Percentiles rank a stretch among this genome's conserved stretches.
Evolutionary conservation across 352 stramenopile species (phyloP).

Genomic region (Blastocystis sp.): DNA sequence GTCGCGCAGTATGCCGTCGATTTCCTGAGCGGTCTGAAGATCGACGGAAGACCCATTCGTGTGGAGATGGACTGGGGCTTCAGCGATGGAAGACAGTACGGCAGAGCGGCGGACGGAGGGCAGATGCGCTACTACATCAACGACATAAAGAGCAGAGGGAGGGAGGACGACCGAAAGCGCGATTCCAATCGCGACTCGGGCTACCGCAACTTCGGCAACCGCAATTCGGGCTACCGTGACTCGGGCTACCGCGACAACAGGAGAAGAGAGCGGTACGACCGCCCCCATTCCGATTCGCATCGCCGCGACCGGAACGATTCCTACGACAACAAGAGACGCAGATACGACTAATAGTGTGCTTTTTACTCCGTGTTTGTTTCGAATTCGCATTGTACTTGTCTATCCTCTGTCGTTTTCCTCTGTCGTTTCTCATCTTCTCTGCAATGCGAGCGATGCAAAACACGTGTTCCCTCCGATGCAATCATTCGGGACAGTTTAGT

Average conservation of each 20-base stretch:
- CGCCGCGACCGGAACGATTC: not conserved
- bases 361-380: not conserved
- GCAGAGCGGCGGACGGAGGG: conserved; percentile 78
- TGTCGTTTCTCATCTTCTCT: not conserved
- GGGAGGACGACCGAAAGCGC: not conserved
- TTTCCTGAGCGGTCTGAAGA: conserved; percentile 81
- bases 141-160: conserved; percentile 25
- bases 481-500: not conserved
- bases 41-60: conserved; percentile 82
- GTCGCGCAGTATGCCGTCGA: conserved; percentile 79
- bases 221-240: not conserved
- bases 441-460: not conserved
- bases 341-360: not conserved
- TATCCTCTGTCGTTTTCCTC: not conserved
- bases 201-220: not conserved
- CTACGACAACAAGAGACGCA: conserved; percentile 1
- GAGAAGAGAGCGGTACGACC: not conserved
- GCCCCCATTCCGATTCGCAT: not conserved
- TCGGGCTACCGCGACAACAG: not conserved
- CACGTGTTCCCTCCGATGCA: not conserved
- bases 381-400: not conserved
- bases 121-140: conserved; percentile 77
- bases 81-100: conserved; percentile 81
- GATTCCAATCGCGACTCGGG: not conserved
- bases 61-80: conserved; percentile 84